A percentile compares a stretch with the other conserved stretches of the same genome.
Evolutionary conservation across 2,329 filamentous ascomycete genomes (phyloP).

Genomic region (Cladosporium velox): DNA sequence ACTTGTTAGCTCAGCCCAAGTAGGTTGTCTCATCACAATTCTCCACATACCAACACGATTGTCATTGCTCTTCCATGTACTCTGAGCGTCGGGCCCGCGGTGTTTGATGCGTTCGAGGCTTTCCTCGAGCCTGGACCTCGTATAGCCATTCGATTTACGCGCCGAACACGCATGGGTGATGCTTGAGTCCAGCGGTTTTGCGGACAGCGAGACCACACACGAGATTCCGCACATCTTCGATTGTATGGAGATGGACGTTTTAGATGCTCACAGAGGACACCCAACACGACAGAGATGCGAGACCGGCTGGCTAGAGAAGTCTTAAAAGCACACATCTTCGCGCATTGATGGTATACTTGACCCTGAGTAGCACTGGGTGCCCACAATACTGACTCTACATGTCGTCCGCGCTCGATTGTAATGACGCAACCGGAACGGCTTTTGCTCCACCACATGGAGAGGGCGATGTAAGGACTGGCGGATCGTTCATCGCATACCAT

Average conservation of each 20-base stretch:
- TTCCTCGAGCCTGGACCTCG: slow-evolving; percentile 25
- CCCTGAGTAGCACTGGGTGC: neutral
- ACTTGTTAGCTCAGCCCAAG: slow-evolving; percentile 1
- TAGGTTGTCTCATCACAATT: neutral
- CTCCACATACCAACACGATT: slow-evolving; percentile 39
- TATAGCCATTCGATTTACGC: neutral
- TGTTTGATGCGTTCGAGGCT: slow-evolving; percentile 44
- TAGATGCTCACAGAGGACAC: neutral
- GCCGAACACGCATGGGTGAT: neutral
- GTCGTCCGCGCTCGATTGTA: neutral
- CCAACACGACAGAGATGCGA: neutral
- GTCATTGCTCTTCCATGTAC: slow-evolving; percentile 45
- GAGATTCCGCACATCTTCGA: neutral
- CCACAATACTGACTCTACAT: neutral
- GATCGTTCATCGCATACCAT: neutral
- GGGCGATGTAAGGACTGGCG: neutral
- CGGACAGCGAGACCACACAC: neutral
- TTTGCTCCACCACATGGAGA: neutral
- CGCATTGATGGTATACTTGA: neutral
- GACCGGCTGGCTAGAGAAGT: neutral
- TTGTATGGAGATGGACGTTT: too few species aligned
- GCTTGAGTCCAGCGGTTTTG: neutral
- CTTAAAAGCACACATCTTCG: neutral
- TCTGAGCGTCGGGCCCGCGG: slow-evolving; percentile 47
- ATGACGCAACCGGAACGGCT: neutral